These are phyloP conservation scores for Carex kokanica DNA, from an alignment of 176 grass and related monocot genomes.

Conservation along the genomic window DNA sequence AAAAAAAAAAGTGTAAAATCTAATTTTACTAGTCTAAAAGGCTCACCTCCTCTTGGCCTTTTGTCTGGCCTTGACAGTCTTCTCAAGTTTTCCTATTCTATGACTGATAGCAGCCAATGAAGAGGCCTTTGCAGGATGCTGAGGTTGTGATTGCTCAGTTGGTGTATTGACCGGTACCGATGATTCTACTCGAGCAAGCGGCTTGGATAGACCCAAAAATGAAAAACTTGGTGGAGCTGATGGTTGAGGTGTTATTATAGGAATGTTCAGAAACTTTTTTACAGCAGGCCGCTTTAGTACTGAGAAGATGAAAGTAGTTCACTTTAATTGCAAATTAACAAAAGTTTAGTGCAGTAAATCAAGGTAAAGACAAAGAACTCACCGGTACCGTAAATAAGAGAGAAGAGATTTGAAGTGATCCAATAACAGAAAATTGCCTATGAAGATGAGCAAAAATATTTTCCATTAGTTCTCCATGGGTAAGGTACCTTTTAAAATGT, in stretches of 20 bases:
- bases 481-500: not conserved
- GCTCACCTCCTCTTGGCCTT: conserved; percentile 52
- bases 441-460: not conserved
- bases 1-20: not conserved
- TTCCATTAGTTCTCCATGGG: conserved; percentile 20
- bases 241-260: conserved; percentile 35
- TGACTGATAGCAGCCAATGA: conserved; percentile 67
- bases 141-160: conserved; percentile 22
- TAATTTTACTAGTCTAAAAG: conserved; percentile 12
- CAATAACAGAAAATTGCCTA: conserved; percentile 95
- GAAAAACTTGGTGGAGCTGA: conserved; percentile 28
- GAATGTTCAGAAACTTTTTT: conserved; percentile 60
- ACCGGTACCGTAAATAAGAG: conserved; percentile 66
- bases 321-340: not conserved
- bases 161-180: conserved; percentile 24
- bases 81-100: conserved; percentile 72
- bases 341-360: not conserved
- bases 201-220: conserved; percentile 57
- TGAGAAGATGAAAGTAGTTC: conserved; percentile 27
- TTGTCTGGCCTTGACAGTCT: conserved; percentile 66
- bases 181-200: conserved; percentile 33
- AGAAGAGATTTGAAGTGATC: conserved; percentile 88
- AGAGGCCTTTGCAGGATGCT: conserved; percentile 19
- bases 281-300: conserved; percentile 44
- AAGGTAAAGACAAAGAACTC: conserved; percentile 32